phyloP scores from a whole-genome alignment of 108 stramenopile species.

The Pseudonitzschia multiseries region DNA sequence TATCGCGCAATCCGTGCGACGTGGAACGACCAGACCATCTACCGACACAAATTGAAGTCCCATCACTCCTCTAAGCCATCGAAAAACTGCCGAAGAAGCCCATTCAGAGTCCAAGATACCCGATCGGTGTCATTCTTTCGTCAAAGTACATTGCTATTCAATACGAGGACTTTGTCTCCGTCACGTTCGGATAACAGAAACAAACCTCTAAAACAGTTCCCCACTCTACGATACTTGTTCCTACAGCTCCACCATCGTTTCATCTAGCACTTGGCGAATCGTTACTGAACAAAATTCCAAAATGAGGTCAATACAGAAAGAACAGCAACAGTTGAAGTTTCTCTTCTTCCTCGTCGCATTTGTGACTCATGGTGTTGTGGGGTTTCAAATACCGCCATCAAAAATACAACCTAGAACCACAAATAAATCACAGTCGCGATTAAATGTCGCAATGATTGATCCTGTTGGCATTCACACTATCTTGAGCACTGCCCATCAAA shows the following conservation, averaged over 20 bases:
- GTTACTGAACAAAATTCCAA: neutral
- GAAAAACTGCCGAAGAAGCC: constrained; percentile 3
- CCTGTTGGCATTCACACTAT: neutral
- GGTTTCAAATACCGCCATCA: neutral
- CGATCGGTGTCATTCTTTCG: neutral
- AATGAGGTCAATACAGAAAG: neutral
- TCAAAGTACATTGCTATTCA: too few species aligned
- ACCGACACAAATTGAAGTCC: neutral
- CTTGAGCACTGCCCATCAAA: constrained; percentile 5
- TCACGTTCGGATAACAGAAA: too few species aligned
- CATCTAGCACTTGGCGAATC: neutral
- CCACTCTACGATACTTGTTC: too few species aligned
- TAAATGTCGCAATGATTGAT: neutral
- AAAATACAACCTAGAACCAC: neutral
- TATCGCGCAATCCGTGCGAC: neutral
- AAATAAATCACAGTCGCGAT: neutral
- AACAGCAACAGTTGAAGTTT: neutral
- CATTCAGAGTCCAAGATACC: neutral
- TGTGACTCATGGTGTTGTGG: neutral
- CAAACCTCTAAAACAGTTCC: too few species aligned
- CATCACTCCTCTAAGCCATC: neutral
- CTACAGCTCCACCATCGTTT: neutral
- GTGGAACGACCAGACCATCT: neutral
- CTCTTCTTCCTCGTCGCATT: neutral
- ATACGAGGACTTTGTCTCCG: too few species aligned